Evolutionary conservation across 345 rosid genomes (phyloP).

Genomic region (Corchorus capsularis): DNA sequence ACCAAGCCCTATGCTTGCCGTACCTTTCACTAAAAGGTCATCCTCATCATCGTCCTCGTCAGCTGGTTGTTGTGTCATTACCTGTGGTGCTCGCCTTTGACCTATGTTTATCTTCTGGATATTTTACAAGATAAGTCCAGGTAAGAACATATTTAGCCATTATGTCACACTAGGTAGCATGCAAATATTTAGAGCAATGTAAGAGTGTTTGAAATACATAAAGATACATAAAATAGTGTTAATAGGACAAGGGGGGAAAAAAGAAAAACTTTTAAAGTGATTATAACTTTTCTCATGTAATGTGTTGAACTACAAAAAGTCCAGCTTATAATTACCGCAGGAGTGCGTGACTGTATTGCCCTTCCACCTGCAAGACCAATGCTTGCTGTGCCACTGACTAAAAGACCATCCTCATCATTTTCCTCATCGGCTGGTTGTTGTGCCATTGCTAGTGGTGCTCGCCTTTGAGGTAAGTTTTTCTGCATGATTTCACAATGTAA

Average conservation of each 20-base stretch:
- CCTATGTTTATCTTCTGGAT: too few species aligned
- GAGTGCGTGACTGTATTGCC: slow-evolving; percentile 42
- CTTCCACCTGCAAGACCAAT: slow-evolving; percentile 53
- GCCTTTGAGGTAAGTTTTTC: slow-evolving; percentile 37
- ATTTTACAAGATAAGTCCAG: too few species aligned
- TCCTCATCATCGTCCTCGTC: slow-evolving; percentile 49
- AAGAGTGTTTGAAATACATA: too few species aligned
- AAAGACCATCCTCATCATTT: slow-evolving; percentile 32
- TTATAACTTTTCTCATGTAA: too few species aligned
- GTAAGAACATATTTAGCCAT: too few species aligned
- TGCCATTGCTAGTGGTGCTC: slow-evolving; percentile 21
- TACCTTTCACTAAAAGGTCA: slow-evolving; percentile 30
- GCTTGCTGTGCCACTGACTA: slow-evolving; percentile 34
- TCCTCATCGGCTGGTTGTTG: slow-evolving; percentile 32
- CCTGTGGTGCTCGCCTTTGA: slow-evolving; percentile 28
- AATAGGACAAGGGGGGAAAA: too few species aligned
- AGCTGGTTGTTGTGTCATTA: slow-evolving; percentile 17
- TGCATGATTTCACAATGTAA: slow-evolving; percentile 35
- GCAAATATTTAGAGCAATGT: too few species aligned
- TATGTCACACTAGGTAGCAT: too few species aligned
- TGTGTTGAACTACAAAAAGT: too few species aligned
- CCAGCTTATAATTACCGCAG: slow-evolving; percentile 38
- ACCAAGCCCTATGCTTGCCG: slow-evolving; percentile 49
- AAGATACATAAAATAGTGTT: too few species aligned
- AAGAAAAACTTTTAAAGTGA: too few species aligned